Evolutionary conservation across 345 rosid species (phyloP), one percentile per base, ranked within the genome.

Genomic region (Barbarea vulgaris): DNA sequence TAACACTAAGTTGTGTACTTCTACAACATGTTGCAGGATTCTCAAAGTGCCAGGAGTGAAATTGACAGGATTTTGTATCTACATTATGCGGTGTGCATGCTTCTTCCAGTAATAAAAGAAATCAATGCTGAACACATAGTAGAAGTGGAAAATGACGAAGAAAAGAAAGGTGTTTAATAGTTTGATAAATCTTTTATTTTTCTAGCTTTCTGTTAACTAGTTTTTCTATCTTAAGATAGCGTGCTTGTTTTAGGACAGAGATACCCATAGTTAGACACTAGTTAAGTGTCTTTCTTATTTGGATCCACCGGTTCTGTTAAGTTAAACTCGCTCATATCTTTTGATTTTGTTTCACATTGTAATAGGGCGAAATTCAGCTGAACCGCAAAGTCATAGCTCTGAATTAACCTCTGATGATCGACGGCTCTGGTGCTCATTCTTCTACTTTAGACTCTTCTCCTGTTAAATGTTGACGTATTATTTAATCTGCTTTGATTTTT

Each of bases 41-140:
- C 72, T 73, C 78, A 81, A 69, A 81, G 84, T 74, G 86, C 51
- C 52, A 85, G 85, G 62, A 86, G 70, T 73, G 86, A 84, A 72
- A 89, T 88, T 62, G 85, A 85, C 72, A 84, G 85, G 78, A 90
- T 92, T 74, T 70, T 90, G 62, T 81, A 84, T 82, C 84, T 89
- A 73, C 99, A 90, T 82, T 88, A 92, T 74, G 82, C 91, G 79
- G 87, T 88, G 76, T 95, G 97, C 78, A 79, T 88, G 90, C 93
- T 95, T 79, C 99, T 95, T 84, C 98, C 99, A 69, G 82, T 89
- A 34, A 64, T 95, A 64, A 92, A 85, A 69, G 83, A 84, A 84
- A 84, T 95, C 77, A 89, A 92, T 70, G 81, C 84, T 77, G 90
- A 87, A 54, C 86, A 80, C 52, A 81, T 76, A 61, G 66, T 77